Percentiles rank a stretch among this genome's conserved stretches.
Evolutionary conservation across 805 yeast species (phyloP).

Genomic region (Komagataella pseudopastoris): DNA sequence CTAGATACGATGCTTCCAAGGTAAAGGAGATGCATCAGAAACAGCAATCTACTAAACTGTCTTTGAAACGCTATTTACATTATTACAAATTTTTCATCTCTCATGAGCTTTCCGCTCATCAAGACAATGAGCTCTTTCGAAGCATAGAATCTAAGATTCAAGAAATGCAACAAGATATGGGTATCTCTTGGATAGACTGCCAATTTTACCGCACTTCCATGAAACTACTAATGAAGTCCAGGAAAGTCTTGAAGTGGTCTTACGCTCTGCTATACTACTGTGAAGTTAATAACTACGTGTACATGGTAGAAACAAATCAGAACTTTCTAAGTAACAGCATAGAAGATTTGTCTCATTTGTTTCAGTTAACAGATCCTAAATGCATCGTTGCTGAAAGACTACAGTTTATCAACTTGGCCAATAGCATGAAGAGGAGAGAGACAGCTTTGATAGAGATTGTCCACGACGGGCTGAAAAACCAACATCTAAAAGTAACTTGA

Average conservation of each 20-base stretch:
- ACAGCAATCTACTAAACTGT: constrained; percentile 28
- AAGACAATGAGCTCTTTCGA: constrained; percentile 53
- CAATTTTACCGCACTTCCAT: constrained; percentile 72
- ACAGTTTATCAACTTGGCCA: constrained; percentile 8
- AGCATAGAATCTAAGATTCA: constrained; percentile 52
- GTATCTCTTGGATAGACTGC: constrained; percentile 77
- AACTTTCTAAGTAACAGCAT: constrained; percentile 7
- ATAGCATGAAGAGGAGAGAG: constrained; percentile 1
- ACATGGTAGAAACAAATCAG: constrained; percentile 61
- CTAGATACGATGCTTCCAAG: constrained; percentile 34
- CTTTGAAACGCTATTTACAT: constrained; percentile 55
- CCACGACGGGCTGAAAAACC: background rate
- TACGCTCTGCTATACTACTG: constrained; percentile 70
- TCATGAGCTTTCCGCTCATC: constrained; percentile 64
- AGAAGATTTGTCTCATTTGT: constrained; percentile 19
- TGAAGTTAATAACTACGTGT: constrained; percentile 31
- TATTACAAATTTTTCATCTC: constrained; percentile 62
- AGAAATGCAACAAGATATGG: constrained; percentile 46
- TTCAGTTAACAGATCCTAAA: constrained; percentile 16
- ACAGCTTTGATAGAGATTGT: background rate
- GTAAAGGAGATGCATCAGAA: constrained; percentile 22
- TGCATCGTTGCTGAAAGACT: constrained; percentile 1
- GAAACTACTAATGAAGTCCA: constrained; percentile 45
- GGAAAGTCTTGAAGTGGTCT: constrained; percentile 82
- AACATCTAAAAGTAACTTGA: background rate